These are phyloP conservation scores for Solanum chacoense DNA, from an alignment of 305 asterid genomes.

Conservation along the genomic window DNA sequence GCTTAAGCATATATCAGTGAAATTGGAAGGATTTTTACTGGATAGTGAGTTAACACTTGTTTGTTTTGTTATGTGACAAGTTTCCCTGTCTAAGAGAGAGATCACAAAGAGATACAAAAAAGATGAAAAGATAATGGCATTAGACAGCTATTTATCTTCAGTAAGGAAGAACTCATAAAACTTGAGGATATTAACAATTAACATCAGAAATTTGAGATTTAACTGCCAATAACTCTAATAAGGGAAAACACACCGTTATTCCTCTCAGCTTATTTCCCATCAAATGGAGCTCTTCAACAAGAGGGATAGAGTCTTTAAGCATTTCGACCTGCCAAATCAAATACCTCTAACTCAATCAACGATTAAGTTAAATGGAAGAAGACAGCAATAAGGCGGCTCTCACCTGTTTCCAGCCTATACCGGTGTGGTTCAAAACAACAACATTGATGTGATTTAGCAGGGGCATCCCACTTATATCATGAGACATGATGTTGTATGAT, in stretches of 20 bases:
- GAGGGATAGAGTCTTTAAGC: constrained; percentile 60
- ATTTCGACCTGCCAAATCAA: constrained; percentile 53
- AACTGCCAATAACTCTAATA: constrained; percentile 3
- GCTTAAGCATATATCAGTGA: not conserved
- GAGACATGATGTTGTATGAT: constrained; percentile 55
- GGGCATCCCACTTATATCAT: constrained; percentile 35
- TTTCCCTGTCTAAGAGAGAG: not conserved
- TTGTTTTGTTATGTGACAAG: not conserved
- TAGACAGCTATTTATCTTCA: not conserved
- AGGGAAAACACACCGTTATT: constrained; percentile 37
- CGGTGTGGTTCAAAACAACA: constrained; percentile 75
- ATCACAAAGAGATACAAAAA: not conserved
- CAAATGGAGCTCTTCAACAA: constrained; percentile 80
- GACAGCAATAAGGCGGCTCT: constrained; percentile 1
- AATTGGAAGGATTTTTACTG: not conserved
- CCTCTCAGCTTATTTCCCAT: constrained; percentile 62
- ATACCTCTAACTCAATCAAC: constrained; percentile 5
- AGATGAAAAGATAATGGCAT: not conserved
- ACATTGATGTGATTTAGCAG: constrained; percentile 45
- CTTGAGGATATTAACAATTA: not conserved
- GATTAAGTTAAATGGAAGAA: not conserved
- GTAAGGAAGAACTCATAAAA: not conserved
- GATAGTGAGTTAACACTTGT: not conserved
- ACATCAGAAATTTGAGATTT: not conserved
- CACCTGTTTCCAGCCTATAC: constrained; percentile 80